Conservation (phyloP, 805 yeast species). For the Vanderwaltozyma tropicalis region DNA sequence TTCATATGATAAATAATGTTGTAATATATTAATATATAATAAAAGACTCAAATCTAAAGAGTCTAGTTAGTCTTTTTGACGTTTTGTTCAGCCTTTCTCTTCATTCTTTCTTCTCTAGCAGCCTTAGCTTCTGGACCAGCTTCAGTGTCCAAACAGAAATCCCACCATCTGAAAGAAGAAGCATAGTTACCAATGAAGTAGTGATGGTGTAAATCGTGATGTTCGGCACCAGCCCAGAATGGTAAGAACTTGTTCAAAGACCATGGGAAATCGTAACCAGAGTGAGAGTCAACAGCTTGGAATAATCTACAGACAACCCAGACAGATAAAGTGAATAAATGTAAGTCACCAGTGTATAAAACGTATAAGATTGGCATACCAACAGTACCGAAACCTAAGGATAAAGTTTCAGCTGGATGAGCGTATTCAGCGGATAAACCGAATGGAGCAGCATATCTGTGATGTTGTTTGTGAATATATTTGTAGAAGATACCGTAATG, state of each 20-base stretch:
- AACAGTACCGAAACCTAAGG: conserved; percentile 90
- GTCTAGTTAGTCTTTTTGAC: conserved; percentile 23
- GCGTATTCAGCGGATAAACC: conserved; percentile 97
- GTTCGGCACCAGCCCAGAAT: conserved; percentile 98
- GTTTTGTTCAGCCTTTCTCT: conserved; percentile 40
- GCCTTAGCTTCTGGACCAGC: conserved; percentile 74
- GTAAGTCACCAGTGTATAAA: conserved; percentile 63
- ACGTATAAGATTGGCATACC: conserved; percentile 88
- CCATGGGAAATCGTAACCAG: conserved; percentile 98
- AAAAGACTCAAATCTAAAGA: neutral
- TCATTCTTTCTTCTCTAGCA: conserved; percentile 59
- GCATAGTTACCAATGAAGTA: conserved; percentile 94
- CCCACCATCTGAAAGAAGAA: conserved; percentile 95
- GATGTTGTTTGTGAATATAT: conserved; percentile 94
- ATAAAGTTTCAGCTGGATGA: conserved; percentile 86
- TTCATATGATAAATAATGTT: neutral
- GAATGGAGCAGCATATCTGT: conserved; percentile 95
- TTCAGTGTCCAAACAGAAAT: conserved; percentile 76
- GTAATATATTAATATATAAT: too few species aligned
- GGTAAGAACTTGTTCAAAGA: conserved; percentile 87
- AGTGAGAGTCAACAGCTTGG: conserved; percentile 96
- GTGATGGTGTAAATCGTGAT: conserved; percentile 95
- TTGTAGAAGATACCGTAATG: conserved; percentile 86
- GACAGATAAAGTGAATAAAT: conserved; percentile 74
- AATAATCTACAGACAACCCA: conserved; percentile 85